Percentiles rank a stretch among this genome's conserved stretches.
phyloP scores from a whole-genome alignment of 1,284 basidiomycete genomes.

The Paramarasmius palmivorus region DNA sequence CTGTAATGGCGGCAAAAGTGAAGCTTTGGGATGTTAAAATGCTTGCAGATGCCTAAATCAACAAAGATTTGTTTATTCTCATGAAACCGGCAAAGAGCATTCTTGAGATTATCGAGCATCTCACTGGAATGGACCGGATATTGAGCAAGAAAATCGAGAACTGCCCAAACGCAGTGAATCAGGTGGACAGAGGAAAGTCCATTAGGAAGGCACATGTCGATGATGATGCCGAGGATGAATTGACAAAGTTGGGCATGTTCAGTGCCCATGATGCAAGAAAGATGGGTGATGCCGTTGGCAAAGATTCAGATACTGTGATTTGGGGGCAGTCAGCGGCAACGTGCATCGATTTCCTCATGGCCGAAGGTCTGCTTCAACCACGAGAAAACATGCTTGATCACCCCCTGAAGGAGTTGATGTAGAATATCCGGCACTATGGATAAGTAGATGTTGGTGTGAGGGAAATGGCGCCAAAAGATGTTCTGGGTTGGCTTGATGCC shows the following conservation, averaged over 20 bases:
- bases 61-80: too few relatives aligned
- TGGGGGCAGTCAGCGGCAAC: slow-evolving; percentile 26
- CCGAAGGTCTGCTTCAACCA: slow-evolving; percentile 25
- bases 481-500: slow-evolving; percentile 11
- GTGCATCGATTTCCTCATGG: slow-evolving; percentile 29
- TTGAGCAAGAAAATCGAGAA: slow-evolving; percentile 20
- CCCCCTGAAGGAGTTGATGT: too few relatives aligned
- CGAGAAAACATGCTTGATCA: slow-evolving; percentile 9
- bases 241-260: too few relatives aligned
- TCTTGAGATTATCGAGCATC: slow-evolving; percentile 17
- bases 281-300: slow-evolving; percentile 28
- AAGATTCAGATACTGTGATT: slow-evolving; percentile 35
- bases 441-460: slow-evolving; percentile 31
- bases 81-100: too few relatives aligned
- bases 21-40: slow-evolving; percentile 32
- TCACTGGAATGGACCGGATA: slow-evolving; percentile 30
- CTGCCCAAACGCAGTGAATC: too few relatives aligned
- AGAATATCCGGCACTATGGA: slow-evolving; percentile 31
- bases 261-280: too few relatives aligned
- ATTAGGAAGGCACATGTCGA: too few relatives aligned
- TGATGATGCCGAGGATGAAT: too few relatives aligned
- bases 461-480: slow-evolving; percentile 34
- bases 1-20: slow-evolving; percentile 19
- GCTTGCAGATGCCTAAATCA: slow-evolving; percentile 21
- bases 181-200: too few relatives aligned